Percentiles rank a stretch among this genome's conserved stretches.
phyloP scores from a whole-genome alignment of 1,284 basidiomycete genomes.

The Fistulinella cinereoalba region DNA sequence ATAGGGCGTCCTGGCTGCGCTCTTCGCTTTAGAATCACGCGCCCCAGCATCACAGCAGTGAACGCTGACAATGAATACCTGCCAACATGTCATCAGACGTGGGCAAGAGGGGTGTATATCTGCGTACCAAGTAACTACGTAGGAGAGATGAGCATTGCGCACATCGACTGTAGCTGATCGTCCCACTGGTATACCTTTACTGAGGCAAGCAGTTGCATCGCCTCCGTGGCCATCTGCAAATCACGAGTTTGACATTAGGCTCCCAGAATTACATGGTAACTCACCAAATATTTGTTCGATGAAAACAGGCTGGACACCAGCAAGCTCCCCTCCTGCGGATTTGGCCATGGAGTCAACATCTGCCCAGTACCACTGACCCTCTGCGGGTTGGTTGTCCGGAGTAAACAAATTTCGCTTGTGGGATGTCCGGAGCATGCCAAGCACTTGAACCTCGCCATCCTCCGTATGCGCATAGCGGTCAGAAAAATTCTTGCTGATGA shows the following conservation, averaged over 20 bases:
- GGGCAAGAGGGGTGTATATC: slow-evolving; percentile 1
- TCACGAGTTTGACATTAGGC: slow-evolving; percentile 7
- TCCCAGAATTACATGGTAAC: slow-evolving; percentile 24
- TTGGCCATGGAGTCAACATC: slow-evolving; percentile 83
- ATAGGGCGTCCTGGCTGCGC: slow-evolving; percentile 28
- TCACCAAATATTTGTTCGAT: slow-evolving; percentile 84
- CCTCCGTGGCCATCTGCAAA: slow-evolving; percentile 74
- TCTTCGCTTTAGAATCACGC: slow-evolving; percentile 29
- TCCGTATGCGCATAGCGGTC: slow-evolving; percentile 38
- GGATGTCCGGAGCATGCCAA: slow-evolving; percentile 74
- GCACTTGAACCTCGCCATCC: slow-evolving; percentile 59
- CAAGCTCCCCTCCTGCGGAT: slow-evolving; percentile 68
- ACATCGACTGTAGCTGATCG: slow-evolving; percentile 83
- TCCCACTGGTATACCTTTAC: slow-evolving; percentile 83
- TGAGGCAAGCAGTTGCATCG: slow-evolving; percentile 61
- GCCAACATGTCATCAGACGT: slow-evolving; percentile 4
- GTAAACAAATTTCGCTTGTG: slow-evolving; percentile 78
- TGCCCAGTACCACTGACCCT: slow-evolving; percentile 90
- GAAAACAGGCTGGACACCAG: slow-evolving; percentile 78
- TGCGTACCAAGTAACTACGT: slow-evolving; percentile 89
- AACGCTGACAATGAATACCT: slow-evolving; percentile 75
- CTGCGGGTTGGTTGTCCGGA: slow-evolving; percentile 81
- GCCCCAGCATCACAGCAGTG: slow-evolving; percentile 42
- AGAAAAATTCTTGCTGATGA: slow-evolving; percentile 68
- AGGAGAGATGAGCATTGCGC: slow-evolving; percentile 93